phyloP scores from a whole-genome alignment of 257 asterid genomes.

The Primulina tabacum region DNA sequence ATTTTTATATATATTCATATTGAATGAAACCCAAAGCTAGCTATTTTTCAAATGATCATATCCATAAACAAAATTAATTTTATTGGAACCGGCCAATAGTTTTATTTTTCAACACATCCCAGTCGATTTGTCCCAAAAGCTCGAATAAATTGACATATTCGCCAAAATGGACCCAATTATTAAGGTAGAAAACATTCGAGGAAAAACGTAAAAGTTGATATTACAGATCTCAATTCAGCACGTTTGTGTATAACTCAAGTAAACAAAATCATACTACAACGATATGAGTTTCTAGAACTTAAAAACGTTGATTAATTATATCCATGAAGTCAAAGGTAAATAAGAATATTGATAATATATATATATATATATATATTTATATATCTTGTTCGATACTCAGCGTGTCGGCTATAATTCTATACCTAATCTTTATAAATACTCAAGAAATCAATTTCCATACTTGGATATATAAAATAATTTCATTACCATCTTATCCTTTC shows the following conservation, averaged over 20 bases:
- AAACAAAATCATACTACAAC: background rate
- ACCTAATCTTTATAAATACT: too few species aligned
- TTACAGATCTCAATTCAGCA: constrained; percentile 19
- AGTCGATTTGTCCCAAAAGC: too few species aligned
- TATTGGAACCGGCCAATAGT: too few species aligned
- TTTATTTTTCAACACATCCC: too few species aligned
- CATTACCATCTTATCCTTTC: background rate
- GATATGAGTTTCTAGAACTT: background rate
- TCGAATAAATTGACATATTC: background rate
- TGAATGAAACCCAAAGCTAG: too few species aligned
- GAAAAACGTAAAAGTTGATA: constrained; percentile 7
- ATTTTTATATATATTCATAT: too few species aligned
- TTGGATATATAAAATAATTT: too few species aligned
- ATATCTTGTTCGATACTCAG: constrained; percentile 6
- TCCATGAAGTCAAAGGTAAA: background rate
- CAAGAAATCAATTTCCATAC: too few species aligned
- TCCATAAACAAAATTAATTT: too few species aligned
- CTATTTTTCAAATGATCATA: too few species aligned
- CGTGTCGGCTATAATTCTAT: constrained; percentile 30
- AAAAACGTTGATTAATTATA: too few species aligned
- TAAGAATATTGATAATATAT: background rate
- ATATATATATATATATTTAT: too few species aligned
- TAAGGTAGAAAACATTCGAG: background rate
- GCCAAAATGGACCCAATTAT: background rate
- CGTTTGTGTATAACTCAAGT: constrained; percentile 6